Base-by-base conservation (phyloP, 306 rosid species). In the Pachyrhizus erosus region DNA sequence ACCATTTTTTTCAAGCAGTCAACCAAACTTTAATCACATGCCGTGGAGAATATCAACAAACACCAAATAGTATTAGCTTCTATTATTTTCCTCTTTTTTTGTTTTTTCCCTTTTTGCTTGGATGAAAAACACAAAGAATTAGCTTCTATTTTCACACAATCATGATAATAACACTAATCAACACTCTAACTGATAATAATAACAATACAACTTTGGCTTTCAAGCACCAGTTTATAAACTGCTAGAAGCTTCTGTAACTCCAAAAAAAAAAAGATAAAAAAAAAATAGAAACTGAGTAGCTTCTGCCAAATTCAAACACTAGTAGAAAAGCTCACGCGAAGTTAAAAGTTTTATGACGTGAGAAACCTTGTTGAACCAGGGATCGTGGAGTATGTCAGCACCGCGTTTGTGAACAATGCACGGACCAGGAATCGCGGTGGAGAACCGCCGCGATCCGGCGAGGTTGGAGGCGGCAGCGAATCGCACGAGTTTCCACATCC, bases 331-430 rank as follows among this genome's bases (percentile, higher is more conserved):
- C 24, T 23, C 2, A 37, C 43, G 61, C 33, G 31, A 61, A 42
- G 33, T 20, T n/a, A 69, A 43, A 73, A 39, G 1, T 18, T 18
- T 37, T 37, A 10, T 67, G 54, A 39, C 10, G 48, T 5, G 60
- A 27, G 2, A 70, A 70, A 96, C 99, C 99, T 96, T 96, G 85
- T 96, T 96, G 90, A 93, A 93, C 99, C 98, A 96, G 1, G 99
- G 99, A 89, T 96, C 99, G 68, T 96, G 99, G 57, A 96, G 99
- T 84, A 96, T 96, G 69, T 96, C 99, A 70, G 99, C 92, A 37
- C 99, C 99, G 52, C 99, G 99, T 88, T 96, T 96, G 68, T 92
- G 99, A 46, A 96, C 92, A 78, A 96, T 92, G 88, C 96, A 91
- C 2, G 99, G 99, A 20, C 92, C 96, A 24, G 99, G 98, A 84